Conservation (phyloP, 345 rosid species). For the Corchorus olitorius region DNA sequence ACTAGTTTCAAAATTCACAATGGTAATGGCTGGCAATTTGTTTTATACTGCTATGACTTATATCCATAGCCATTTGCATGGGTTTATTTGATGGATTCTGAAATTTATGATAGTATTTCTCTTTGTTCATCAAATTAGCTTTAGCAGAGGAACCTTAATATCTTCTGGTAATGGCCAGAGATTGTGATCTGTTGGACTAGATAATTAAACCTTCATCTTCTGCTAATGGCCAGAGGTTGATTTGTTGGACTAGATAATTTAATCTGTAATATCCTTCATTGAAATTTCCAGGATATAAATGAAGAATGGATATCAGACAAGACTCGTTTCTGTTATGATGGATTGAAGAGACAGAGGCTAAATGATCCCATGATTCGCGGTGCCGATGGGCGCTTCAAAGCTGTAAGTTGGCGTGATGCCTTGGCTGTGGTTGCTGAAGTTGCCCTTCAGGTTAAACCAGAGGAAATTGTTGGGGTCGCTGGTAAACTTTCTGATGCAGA, state of each 20-base stretch:
- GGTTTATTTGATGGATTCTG: not conserved
- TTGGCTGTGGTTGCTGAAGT: constrained; percentile 88
- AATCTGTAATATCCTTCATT: constrained; percentile 14
- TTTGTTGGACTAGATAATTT: constrained; percentile 3
- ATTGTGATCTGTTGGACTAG: not conserved
- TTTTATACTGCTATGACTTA: not conserved
- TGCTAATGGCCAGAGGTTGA: not conserved
- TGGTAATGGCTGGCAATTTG: not conserved
- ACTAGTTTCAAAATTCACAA: not conserved
- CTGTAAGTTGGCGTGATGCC: constrained; percentile 96
- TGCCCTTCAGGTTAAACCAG: constrained; percentile 71
- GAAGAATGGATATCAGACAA: constrained; percentile 99
- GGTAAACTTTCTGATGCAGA: constrained; percentile 97
- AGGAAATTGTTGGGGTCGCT: constrained; percentile 87
- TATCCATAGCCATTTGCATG: not conserved
- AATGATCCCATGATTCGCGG: constrained; percentile 98
- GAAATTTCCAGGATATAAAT: constrained; percentile 79
- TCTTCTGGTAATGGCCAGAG: not conserved
- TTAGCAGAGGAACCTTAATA: too few relatives aligned
- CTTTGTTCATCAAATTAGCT: too few relatives aligned
- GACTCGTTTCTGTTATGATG: constrained; percentile 94
- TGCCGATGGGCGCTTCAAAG: constrained; percentile 85
- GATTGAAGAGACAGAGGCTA: constrained; percentile 97
- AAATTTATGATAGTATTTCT: too few relatives aligned
- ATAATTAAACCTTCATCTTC: not conserved